A percentile compares a stretch with the other conserved stretches of the same genome.
phyloP scores from a whole-genome alignment of 202 grass and related monocot species.

The Bolboschoenoplectus hybrid region DNA sequence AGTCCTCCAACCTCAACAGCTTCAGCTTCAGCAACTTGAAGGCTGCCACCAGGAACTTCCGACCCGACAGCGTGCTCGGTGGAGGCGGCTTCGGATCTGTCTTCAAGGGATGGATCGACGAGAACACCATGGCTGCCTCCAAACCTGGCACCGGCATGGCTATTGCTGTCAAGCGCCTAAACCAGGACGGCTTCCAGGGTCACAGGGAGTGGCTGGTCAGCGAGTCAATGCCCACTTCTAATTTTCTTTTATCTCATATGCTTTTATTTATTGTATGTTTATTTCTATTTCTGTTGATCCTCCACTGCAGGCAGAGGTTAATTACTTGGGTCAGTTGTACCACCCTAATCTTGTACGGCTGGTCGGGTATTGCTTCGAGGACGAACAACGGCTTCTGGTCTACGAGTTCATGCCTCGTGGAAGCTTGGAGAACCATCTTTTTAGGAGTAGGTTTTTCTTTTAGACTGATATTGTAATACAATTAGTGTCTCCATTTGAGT shows the following conservation, averaged over 20 bases:
- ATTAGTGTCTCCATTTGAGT: background rate
- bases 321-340: constrained; percentile 77
- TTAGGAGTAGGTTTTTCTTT: constrained; percentile 66
- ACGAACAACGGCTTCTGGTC: constrained; percentile 73
- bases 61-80: constrained; percentile 71
- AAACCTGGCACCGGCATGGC: constrained; percentile 68
- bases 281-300: constrained; percentile 21
- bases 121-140: constrained; percentile 57
- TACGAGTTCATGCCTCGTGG: constrained; percentile 89
- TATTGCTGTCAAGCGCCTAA: constrained; percentile 81
- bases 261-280: background rate
- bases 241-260: constrained; percentile 10
- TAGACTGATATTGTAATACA: constrained; percentile 4
- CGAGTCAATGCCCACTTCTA: background rate
- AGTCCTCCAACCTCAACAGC: constrained; percentile 63
- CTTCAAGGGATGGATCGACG: constrained; percentile 86
- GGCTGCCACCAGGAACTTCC: constrained; percentile 77
- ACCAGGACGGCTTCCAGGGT: constrained; percentile 74
- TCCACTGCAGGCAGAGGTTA: constrained; percentile 64
- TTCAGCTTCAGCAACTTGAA: constrained; percentile 64
- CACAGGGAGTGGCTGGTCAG: constrained; percentile 89
- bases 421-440: constrained; percentile 92
- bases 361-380: constrained; percentile 74
- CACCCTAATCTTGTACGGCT: constrained; percentile 82
- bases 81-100: constrained; percentile 82